Evolutionary conservation across 495 filamentous ascomycete genomes (phyloP).

Genomic region (Aspergillus nanangensis): DNA sequence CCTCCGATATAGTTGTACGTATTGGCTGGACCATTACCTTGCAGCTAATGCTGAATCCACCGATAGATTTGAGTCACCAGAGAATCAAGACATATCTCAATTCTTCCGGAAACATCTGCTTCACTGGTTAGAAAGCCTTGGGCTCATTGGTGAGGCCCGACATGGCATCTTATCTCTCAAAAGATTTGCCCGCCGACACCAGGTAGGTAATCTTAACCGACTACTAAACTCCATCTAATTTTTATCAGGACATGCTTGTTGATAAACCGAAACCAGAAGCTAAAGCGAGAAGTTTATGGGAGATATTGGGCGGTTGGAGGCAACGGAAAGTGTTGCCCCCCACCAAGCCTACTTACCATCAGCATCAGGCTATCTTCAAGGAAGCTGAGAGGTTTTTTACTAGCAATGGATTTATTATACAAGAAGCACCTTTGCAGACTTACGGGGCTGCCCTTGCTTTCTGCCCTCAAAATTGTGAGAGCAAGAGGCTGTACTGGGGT

Average conservation of each 20-base stretch:
- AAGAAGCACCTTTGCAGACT: conserved; percentile 6
- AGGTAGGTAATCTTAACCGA: background rate
- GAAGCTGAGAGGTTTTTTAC: conserved; percentile 5
- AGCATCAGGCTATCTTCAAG: conserved; percentile 6
- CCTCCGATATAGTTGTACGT: conserved; percentile 3
- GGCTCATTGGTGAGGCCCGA: background rate
- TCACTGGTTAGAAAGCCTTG: conserved; percentile 6
- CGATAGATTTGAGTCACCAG: background rate
- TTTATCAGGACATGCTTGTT: background rate
- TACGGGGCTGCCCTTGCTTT: conserved; percentile 7
- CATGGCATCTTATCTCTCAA: conserved; percentile 5
- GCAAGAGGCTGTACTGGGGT: conserved; percentile 1
- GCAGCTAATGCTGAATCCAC: background rate
- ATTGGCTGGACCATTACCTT: conserved; percentile 2
- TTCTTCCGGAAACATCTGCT: conserved; percentile 6
- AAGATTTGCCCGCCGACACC: background rate
- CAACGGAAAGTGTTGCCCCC: background rate
- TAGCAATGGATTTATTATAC: conserved; percentile 2
- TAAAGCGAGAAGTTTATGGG: no score
- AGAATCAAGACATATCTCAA: no score
- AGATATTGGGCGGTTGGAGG: background rate
- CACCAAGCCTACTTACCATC: background rate
- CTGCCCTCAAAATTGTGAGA: conserved; percentile 1
- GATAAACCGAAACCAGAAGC: background rate
- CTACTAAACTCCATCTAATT: background rate